phyloP scores from a whole-genome alignment of 208 protist genomes.

The Leishmania lainsoni region DNA sequence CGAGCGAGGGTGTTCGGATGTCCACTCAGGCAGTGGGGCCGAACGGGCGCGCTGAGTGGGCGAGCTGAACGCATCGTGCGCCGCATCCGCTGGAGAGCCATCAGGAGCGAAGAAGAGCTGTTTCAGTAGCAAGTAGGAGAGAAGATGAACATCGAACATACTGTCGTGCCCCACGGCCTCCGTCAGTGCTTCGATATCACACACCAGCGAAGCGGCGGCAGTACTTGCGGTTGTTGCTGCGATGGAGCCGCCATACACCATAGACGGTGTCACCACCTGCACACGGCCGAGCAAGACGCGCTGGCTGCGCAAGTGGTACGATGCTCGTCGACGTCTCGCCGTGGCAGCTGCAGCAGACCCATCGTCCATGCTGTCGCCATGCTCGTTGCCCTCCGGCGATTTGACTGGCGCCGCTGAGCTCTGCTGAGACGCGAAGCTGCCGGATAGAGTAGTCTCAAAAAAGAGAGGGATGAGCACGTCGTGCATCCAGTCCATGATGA shows the following conservation, averaged over 20 bases:
- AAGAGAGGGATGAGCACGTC: conserved; percentile 36
- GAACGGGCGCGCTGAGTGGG: not conserved
- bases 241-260: conserved; percentile 16
- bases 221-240: not conserved
- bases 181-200: not conserved
- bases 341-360: not conserved
- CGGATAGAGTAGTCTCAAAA: conserved; percentile 36
- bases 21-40: not conserved
- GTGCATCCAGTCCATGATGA: conserved; percentile 39
- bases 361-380: conserved; percentile 3
- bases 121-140: conserved; percentile 27
- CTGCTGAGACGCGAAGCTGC: conserved; percentile 1
- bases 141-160: conserved; percentile 5
- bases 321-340: conserved; percentile 2
- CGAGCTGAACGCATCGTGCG: not conserved
- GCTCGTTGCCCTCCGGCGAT: not conserved
- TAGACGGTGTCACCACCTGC: conserved; percentile 27
- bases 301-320: conserved; percentile 25
- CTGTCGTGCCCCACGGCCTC: not conserved
- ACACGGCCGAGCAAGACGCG: conserved; percentile 34
- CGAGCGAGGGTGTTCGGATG: not conserved
- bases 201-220: not conserved
- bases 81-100: not conserved
- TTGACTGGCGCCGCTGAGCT: not conserved
- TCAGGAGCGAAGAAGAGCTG: conserved; percentile 24